A percentile compares a stretch with the other conserved stretches of the same genome.
phyloP scores from a whole-genome alignment of 2,329 filamentous ascomycete genomes.

The Alternaria longipes region DNA sequence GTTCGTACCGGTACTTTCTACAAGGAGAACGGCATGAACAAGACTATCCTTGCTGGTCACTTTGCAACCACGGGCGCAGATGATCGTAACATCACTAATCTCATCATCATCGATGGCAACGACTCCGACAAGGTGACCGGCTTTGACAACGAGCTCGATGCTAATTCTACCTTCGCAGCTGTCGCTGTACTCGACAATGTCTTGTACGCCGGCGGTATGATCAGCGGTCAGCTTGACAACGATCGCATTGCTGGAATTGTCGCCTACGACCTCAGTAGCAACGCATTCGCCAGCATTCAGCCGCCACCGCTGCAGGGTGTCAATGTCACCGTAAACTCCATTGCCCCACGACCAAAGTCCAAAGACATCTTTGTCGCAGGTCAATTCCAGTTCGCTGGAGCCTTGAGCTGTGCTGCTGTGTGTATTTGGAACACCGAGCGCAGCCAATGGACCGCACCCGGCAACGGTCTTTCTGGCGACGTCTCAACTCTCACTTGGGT shows the following conservation, averaged over 20 bases:
- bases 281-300: slow-evolving; percentile 70
- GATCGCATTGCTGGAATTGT: slow-evolving; percentile 76
- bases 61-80: slow-evolving; percentile 77
- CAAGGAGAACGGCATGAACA: slow-evolving; percentile 72
- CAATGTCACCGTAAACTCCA: slow-evolving; percentile 76
- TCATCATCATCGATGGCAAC: slow-evolving; percentile 83
- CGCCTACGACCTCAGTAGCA: slow-evolving; percentile 76
- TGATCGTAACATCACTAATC: slow-evolving; percentile 77
- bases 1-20: slow-evolving; percentile 85
- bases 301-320: slow-evolving; percentile 78
- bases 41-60: slow-evolving; percentile 88
- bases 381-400: slow-evolving; percentile 82
- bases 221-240: slow-evolving; percentile 75
- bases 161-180: slow-evolving; percentile 77
- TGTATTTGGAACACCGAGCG: slow-evolving; percentile 78
- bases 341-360: slow-evolving; percentile 75
- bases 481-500: slow-evolving; percentile 81
- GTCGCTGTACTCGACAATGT: slow-evolving; percentile 62
- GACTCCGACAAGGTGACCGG: slow-evolving; percentile 73
- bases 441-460: slow-evolving; percentile 82
- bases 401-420: slow-evolving; percentile 80
- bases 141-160: slow-evolving; percentile 70
- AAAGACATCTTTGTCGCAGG: slow-evolving; percentile 86
- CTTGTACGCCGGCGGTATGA: slow-evolving; percentile 82
- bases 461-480: slow-evolving; percentile 73